Conservation (phyloP, 345 rosid genomes). For the Cardiospermum halicacabum region DNA sequence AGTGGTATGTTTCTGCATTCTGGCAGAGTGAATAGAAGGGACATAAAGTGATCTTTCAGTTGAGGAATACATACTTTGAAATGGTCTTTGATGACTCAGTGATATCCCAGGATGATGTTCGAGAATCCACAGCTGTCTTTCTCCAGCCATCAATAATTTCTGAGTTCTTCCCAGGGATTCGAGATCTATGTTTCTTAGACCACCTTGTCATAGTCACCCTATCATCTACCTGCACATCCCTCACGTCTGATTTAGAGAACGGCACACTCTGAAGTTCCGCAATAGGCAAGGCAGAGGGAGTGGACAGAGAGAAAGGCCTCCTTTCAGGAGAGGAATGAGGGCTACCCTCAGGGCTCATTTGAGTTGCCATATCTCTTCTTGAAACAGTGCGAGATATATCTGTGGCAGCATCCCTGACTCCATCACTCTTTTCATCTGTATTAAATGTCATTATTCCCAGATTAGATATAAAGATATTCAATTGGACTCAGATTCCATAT, state of each 20-base stretch:
- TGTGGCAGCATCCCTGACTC: conserved; percentile 52
- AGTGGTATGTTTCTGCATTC: not conserved
- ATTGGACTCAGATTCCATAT: not conserved
- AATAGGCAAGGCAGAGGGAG: conserved; percentile 49
- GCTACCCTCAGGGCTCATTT: conserved; percentile 89
- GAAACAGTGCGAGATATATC: conserved; percentile 60
- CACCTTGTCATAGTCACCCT: conserved; percentile 82
- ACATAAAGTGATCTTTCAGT: conserved; percentile 3
- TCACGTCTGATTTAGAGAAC: conserved; percentile 52
- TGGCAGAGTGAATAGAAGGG: not conserved
- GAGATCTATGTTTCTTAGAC: conserved; percentile 67
- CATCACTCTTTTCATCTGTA: conserved; percentile 48
- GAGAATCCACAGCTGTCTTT: conserved; percentile 47
- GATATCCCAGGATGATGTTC: conserved; percentile 62
- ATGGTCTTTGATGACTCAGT: conserved; percentile 45
- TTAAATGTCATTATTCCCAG: conserved; percentile 1
- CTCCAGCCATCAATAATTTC: conserved; percentile 64
- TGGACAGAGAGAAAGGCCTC: conserved; percentile 42
- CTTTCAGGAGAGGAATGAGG: conserved; percentile 53
- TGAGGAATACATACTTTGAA: conserved; percentile 43
- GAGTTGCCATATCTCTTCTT: conserved; percentile 97
- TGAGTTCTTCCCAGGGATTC: conserved; percentile 48
- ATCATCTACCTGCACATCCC: conserved; percentile 89
- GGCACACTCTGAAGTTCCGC: conserved; percentile 42
- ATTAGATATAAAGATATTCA: conserved; percentile 14